A percentile compares a stretch with the other conserved stretches of the same genome.
These are phyloP conservation scores for Magnaporthiopsis incrustans DNA, from an alignment of 2,329 filamentous ascomycete species.

Conservation along the genomic window DNA sequence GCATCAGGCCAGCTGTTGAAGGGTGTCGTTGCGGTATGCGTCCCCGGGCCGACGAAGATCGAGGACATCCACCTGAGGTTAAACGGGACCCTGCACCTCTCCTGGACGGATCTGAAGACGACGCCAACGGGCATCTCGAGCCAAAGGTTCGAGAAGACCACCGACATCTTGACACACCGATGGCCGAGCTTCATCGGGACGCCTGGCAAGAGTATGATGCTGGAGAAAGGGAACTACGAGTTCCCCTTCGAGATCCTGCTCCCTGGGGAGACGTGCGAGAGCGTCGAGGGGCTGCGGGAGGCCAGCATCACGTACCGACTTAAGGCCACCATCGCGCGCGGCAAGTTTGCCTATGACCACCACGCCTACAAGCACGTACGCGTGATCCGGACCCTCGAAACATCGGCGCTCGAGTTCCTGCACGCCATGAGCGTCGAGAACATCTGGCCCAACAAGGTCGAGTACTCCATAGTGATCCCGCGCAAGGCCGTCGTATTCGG, in stretches of 20 bases:
- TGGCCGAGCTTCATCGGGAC: slow-evolving; percentile 59
- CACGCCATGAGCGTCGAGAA: slow-evolving; percentile 96
- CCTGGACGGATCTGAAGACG: slow-evolving; percentile 43
- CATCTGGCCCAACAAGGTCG: slow-evolving; percentile 94
- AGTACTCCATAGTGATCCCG: slow-evolving; percentile 88
- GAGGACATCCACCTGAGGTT: slow-evolving; percentile 68
- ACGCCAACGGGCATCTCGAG: slow-evolving; percentile 52
- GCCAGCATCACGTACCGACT: slow-evolving; percentile 85
- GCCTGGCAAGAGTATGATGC: slow-evolving; percentile 47
- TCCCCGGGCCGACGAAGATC: slow-evolving; percentile 59
- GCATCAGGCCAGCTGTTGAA: slow-evolving; percentile 68
- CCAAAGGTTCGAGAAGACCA: slow-evolving; percentile 50
- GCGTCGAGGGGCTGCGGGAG: slow-evolving; percentile 79
- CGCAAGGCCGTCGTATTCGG: slow-evolving; percentile 94
- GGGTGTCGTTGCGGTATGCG: slow-evolving; percentile 65
- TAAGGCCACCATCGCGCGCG: slow-evolving; percentile 80
- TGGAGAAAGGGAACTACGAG: slow-evolving; percentile 72
- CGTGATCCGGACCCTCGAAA: slow-evolving; percentile 69
- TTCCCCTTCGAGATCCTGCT: slow-evolving; percentile 71
- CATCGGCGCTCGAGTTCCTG: slow-evolving; percentile 67
- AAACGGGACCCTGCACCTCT: slow-evolving; percentile 59
- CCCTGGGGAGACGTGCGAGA: slow-evolving; percentile 70
- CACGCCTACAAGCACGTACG: slow-evolving; percentile 71
- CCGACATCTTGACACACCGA: slow-evolving; percentile 57
- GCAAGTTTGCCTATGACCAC: slow-evolving; percentile 83